These are phyloP conservation scores for Cicer bijugum DNA, from an alignment of 306 rosid genomes.

Conservation along the genomic window DNA sequence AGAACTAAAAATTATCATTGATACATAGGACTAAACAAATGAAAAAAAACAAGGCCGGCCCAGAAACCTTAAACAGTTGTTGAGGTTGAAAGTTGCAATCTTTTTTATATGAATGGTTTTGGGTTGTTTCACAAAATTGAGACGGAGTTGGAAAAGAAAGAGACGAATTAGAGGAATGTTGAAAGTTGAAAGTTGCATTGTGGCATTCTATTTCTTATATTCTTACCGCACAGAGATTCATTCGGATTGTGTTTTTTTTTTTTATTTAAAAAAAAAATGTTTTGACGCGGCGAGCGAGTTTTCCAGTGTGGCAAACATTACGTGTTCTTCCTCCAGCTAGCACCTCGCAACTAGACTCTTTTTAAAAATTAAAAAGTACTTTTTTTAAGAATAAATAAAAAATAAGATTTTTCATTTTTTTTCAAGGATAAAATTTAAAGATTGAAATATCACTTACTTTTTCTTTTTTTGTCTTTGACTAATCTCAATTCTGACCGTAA, in stretches of 20 bases:
- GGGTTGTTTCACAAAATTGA: not conserved
- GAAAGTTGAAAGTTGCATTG: not conserved
- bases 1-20: not conserved
- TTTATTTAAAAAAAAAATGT: not conserved
- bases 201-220: conserved; percentile 2
- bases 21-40: not conserved
- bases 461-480: not conserved
- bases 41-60: conserved; percentile 51
- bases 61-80: conserved; percentile 40
- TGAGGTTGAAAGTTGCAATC: conserved; percentile 2
- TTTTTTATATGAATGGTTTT: not conserved
- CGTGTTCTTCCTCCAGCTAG: conserved; percentile 22
- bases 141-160: too few relatives aligned
- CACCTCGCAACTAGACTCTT: not conserved
- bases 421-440: not conserved
- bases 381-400: too few relatives aligned
- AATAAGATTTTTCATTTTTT: not conserved
- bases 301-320: not conserved
- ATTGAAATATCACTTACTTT: not conserved
- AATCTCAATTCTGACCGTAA: too few relatives aligned
- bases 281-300: conserved; percentile 5
- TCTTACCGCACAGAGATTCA: conserved; percentile 21
- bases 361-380: too few relatives aligned
- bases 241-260: conserved; percentile 31
- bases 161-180: too few relatives aligned